These are phyloP conservation scores for Paramecium octaurelia DNA, from an alignment of 73 alveolate genomes.

Conservation along the genomic window DNA sequence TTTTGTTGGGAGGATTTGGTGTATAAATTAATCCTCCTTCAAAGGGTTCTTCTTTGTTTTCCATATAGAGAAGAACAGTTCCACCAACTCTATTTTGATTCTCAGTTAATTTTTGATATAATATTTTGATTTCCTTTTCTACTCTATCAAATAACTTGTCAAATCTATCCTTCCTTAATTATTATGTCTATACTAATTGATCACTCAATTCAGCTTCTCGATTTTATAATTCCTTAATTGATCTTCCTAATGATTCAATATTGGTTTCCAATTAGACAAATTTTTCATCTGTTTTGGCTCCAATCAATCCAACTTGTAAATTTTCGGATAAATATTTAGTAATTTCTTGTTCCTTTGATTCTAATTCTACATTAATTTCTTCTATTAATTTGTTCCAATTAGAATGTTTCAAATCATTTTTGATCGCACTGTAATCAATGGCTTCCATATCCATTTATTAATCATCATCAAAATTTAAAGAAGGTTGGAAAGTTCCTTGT, in stretches of 20 bases:
- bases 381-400: slow-evolving; percentile 55
- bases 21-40: slow-evolving; percentile 83
- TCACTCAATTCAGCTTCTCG: slow-evolving; percentile 68
- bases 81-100: slow-evolving; percentile 84
- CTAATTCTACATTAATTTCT: slow-evolving; percentile 66
- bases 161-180: slow-evolving; percentile 75
- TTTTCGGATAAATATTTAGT: slow-evolving; percentile 28
- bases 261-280: slow-evolving; percentile 73
- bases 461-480: slow-evolving; percentile 17
- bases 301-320: slow-evolving; percentile 69
- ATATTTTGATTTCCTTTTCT: slow-evolving; percentile 61
- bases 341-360: slow-evolving; percentile 71
- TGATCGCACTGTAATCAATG: neutral
- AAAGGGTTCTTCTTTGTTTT: slow-evolving; percentile 84
- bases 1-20: slow-evolving; percentile 93
- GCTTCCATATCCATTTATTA: neutral
- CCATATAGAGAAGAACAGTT: slow-evolving; percentile 79
- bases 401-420: slow-evolving; percentile 26
- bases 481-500: neutral
- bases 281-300: slow-evolving; percentile 78
- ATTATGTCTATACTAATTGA: slow-evolving; percentile 67
- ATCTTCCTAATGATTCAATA: slow-evolving; percentile 66
- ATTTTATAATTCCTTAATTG: slow-evolving; percentile 67
- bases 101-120: slow-evolving; percentile 77
- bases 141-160: slow-evolving; percentile 77